A percentile compares a stretch with the other conserved stretches of the same genome.
Conservation (phyloP, 2,329 filamentous ascomycete species). For the Cladophialophora immunda region DNA sequence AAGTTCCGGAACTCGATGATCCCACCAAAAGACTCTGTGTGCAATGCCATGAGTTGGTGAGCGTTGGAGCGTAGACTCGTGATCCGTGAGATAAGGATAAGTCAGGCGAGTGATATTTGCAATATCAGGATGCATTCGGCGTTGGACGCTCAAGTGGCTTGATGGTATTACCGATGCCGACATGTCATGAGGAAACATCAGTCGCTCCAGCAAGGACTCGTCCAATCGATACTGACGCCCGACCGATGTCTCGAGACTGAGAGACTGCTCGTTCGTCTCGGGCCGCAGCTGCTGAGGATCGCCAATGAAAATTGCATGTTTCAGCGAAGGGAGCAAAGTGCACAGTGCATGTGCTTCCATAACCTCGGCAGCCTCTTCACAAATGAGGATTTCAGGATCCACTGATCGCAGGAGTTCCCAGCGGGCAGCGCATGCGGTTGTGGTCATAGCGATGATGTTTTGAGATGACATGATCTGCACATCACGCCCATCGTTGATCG, state of each 20-base stretch:
- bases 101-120: constrained; percentile 42
- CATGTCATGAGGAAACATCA: constrained; percentile 46
- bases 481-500: constrained; percentile 38
- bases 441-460: constrained; percentile 45
- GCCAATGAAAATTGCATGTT: constrained; percentile 65
- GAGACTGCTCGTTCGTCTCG: constrained; percentile 48
- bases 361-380: constrained; percentile 75
- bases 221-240: constrained; percentile 65
- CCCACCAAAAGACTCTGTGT: constrained; percentile 44
- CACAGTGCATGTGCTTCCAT: constrained; percentile 69
- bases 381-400: constrained; percentile 59
- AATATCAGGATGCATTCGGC: constrained; percentile 46
- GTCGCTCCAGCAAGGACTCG: constrained; percentile 68
- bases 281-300: constrained; percentile 46
- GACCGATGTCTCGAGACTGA: constrained; percentile 60
- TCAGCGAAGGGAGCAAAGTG: constrained; percentile 65
- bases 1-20: constrained; percentile 43
- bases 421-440: constrained; percentile 43
- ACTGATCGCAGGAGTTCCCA: constrained; percentile 40
- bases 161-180: constrained; percentile 35
- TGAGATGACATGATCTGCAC: constrained; percentile 38
- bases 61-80: constrained; percentile 26
- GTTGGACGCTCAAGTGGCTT: constrained; percentile 43
- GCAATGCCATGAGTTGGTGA: constrained; percentile 38
- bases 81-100: constrained; percentile 44